Evolutionary conservation across 352 stramenopile genomes (phyloP).

Genomic region (Pythium aquatile): DNA sequence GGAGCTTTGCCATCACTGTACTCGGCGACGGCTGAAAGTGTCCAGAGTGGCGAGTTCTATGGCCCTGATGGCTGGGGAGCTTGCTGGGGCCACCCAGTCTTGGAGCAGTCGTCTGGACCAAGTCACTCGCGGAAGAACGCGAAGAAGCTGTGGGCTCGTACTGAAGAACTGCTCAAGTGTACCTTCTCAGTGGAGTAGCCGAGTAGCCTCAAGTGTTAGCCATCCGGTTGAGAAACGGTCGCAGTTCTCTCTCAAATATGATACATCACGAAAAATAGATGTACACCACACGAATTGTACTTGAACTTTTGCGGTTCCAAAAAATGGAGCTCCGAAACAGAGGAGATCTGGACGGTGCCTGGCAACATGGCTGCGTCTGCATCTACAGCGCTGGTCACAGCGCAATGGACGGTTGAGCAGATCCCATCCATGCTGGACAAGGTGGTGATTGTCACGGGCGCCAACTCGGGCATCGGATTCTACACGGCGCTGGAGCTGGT

Average conservation of each 20-base stretch:
- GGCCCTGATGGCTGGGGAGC: slow-evolving; percentile 37
- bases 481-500: slow-evolving; percentile 45
- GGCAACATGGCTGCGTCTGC: slow-evolving; percentile 7
- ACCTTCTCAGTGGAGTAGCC: slow-evolving; percentile 14
- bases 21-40: slow-evolving; percentile 17
- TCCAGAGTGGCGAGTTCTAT: slow-evolving; percentile 33
- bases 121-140: slow-evolving; percentile 19
- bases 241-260: neutral
- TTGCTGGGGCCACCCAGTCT: slow-evolving; percentile 20
- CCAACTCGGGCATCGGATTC: slow-evolving; percentile 65
- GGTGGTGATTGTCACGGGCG: slow-evolving; percentile 60
- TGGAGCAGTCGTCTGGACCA: slow-evolving; percentile 16
- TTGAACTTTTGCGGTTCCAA: neutral
- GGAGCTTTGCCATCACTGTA: slow-evolving; percentile 32
- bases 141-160: slow-evolving; percentile 20
- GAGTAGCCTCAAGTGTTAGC: slow-evolving; percentile 9
- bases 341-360: neutral
- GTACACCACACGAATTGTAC: slow-evolving; percentile 1
- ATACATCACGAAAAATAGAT: slow-evolving; percentile 4
- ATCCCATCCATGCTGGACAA: slow-evolving; percentile 33
- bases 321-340: neutral
- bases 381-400: slow-evolving; percentile 15
- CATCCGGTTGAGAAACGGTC: neutral
- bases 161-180: slow-evolving; percentile 21
- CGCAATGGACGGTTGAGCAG: slow-evolving; percentile 21